A percentile compares a stretch with the other conserved stretches of the same genome.
phyloP scores from a whole-genome alignment of 257 asterid genomes.

The Nicotiana tabacum region DNA sequence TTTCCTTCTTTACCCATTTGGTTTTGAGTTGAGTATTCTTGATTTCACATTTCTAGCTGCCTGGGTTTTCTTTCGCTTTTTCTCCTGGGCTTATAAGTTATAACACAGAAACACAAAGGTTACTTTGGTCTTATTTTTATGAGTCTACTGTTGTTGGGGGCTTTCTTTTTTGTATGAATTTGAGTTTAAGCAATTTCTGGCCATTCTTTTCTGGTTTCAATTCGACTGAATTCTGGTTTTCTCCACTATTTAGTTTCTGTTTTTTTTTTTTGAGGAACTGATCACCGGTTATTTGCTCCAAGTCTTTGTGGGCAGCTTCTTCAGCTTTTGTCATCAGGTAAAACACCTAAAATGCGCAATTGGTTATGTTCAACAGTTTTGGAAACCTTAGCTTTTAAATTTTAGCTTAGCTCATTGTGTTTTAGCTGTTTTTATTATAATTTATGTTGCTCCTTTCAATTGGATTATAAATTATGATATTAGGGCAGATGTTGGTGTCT shows the following conservation, averaged over 20 bases:
- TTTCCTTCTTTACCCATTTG: too few relatives aligned
- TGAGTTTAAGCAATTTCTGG: background rate
- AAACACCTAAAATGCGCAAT: background rate
- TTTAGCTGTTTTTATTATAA: background rate
- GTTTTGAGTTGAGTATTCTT: too few relatives aligned
- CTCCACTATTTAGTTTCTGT: background rate
- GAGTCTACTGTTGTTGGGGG: too few relatives aligned
- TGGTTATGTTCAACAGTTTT: background rate
- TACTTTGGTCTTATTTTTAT: too few relatives aligned
- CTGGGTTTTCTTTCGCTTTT: too few relatives aligned
- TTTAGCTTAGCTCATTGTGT: background rate
- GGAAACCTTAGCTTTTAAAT: background rate
- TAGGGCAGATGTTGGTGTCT: too few relatives aligned
- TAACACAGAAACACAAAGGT: too few relatives aligned
- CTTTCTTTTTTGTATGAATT: background rate
- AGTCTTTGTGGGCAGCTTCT: background rate
- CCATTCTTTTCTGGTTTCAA: background rate
- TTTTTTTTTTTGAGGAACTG: background rate
- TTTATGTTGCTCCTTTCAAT: too few relatives aligned
- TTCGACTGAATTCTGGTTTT: background rate
- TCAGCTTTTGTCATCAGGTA: background rate
- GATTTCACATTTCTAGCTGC: too few relatives aligned
- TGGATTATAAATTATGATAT: too few relatives aligned
- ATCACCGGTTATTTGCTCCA: background rate
- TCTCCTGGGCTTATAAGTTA: too few relatives aligned